Evolutionary conservation across 495 filamentous ascomycete species (phyloP).

Genomic region (Pseudoneurospora amorphoporcata): DNA sequence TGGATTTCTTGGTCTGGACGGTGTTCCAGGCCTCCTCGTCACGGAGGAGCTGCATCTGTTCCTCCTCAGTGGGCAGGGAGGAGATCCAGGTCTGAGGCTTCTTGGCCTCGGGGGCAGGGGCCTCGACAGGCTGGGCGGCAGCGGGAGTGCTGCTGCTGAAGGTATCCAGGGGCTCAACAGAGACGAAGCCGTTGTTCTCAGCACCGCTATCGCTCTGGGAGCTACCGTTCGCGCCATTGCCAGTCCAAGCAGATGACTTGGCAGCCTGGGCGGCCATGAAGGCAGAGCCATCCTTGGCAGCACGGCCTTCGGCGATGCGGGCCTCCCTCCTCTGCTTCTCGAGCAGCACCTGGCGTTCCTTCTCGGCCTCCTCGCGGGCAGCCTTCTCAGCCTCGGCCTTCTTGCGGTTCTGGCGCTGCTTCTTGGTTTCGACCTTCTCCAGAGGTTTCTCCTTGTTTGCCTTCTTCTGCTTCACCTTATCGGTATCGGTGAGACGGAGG

Average conservation of each 20-base stretch:
- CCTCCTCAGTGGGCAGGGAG: slow-evolving; percentile 69
- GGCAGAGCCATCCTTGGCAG: slow-evolving; percentile 58
- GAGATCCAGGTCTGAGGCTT: slow-evolving; percentile 40
- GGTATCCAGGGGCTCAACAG: slow-evolving; percentile 61
- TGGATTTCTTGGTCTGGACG: slow-evolving; percentile 61
- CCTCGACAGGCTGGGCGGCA: slow-evolving; percentile 14
- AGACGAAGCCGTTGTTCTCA: slow-evolving; percentile 17
- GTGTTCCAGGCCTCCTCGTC: slow-evolving; percentile 64
- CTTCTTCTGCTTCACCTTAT: slow-evolving; percentile 47
- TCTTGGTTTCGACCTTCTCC: slow-evolving; percentile 66
- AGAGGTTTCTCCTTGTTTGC: slow-evolving; percentile 48
- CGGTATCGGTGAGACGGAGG: slow-evolving; percentile 60
- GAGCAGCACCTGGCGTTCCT: slow-evolving; percentile 54
- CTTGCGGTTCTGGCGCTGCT: slow-evolving; percentile 75
- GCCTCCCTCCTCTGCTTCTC: slow-evolving; percentile 76
- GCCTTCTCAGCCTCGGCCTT: slow-evolving; percentile 69
- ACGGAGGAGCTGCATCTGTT: slow-evolving; percentile 63
- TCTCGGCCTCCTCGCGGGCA: slow-evolving; percentile 62
- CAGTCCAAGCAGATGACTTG: slow-evolving; percentile 45
- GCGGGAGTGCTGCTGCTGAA: slow-evolving; percentile 31
- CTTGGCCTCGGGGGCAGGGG: slow-evolving; percentile 14
- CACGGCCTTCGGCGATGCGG: slow-evolving; percentile 66
- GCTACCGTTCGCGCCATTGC: slow-evolving; percentile 27
- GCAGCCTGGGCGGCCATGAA: slow-evolving; percentile 47
- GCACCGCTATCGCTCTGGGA: slow-evolving; percentile 15